A percentile compares a stretch with the other conserved stretches of the same genome.
These are phyloP conservation scores for Fabrea salina DNA, from an alignment of 169 alveolate genomes.

Conservation along the genomic window DNA sequence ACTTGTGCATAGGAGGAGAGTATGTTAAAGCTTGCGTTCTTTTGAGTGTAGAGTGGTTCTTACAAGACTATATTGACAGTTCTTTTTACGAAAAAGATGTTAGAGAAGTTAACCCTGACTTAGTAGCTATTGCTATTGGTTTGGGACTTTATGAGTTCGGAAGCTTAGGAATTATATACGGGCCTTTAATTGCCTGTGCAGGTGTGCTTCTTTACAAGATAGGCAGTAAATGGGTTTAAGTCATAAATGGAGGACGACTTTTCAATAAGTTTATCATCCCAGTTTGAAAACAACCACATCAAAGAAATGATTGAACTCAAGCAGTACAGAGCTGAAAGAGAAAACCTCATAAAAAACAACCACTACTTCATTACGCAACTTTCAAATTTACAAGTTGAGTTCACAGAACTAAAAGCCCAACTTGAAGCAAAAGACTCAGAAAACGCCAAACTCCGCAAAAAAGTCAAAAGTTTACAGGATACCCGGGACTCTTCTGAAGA, in stretches of 20 bases:
- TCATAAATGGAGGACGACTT: no score
- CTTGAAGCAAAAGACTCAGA: background rate
- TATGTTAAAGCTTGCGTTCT: background rate
- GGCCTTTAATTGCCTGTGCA: background rate
- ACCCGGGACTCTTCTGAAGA: no score
- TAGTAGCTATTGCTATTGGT: background rate
- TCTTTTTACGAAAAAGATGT: background rate
- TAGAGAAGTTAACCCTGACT: background rate
- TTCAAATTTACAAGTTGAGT: background rate
- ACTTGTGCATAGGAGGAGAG: background rate
- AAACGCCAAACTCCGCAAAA: background rate
- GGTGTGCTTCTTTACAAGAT: no score
- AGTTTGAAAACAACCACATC: no score
- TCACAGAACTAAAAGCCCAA: background rate
- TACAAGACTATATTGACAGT: background rate
- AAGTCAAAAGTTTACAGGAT: no score
- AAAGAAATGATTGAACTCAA: background rate
- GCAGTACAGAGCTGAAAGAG: background rate
- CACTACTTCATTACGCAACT: background rate
- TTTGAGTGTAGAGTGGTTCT: background rate
- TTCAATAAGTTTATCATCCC: no score
- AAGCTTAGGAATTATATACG: background rate
- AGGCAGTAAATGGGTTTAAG: no score
- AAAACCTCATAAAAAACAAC: background rate
- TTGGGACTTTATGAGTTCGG: background rate